Base-by-base conservation (phyloP, 2,329 filamentous ascomycete species). In the Phialophora chinensis region DNA sequence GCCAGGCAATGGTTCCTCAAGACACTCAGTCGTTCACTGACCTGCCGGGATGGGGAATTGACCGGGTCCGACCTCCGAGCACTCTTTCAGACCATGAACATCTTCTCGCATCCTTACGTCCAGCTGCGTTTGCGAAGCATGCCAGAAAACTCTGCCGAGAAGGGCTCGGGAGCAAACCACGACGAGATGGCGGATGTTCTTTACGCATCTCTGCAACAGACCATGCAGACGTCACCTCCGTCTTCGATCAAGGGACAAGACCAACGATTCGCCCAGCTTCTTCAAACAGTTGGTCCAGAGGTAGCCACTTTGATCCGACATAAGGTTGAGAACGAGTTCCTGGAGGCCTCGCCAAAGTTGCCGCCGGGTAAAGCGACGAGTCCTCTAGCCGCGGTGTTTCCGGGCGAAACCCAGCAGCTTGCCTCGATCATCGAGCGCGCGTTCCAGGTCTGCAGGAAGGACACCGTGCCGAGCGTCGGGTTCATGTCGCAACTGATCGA, bases 281-380 rank as follows among this genome's bases (percentile, higher is more conserved):
- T 67, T 5, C 33, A 63, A 7, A 59, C n/a, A 29, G 57, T 69
- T n/a, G 66, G 62, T 0, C 2, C 56, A 20, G 69, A 67, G 59
- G 56, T 73, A 73, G 56, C 60, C 17, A 56, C 54, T 60, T 80
- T 74, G 76, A 79, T 67, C 74, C 79, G 60, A 77, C 80, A 74
- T 74, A 77, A 70, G 77, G 79, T 29, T 76, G 82, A 74, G 77
- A 75, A 63, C 73, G 76, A 62, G 75, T 82, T 70, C 74, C 79
- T 63, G 73, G 78, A 33, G 66, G 79, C 62, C 67, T 67, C 66
- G 20, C 69, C 66, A 2, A 69, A 64, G 56, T 59, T 66, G 29
- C 62, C 58, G 35, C 8, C 31, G 4, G 67, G 47, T 59, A 69
- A 65, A 62, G 65, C 17, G 35, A 65, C 60, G 10, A 73, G 47